Evolutionary conservation across 2,329 filamentous ascomycete species (phyloP).

Genomic region (Fusarium nematophilum): DNA sequence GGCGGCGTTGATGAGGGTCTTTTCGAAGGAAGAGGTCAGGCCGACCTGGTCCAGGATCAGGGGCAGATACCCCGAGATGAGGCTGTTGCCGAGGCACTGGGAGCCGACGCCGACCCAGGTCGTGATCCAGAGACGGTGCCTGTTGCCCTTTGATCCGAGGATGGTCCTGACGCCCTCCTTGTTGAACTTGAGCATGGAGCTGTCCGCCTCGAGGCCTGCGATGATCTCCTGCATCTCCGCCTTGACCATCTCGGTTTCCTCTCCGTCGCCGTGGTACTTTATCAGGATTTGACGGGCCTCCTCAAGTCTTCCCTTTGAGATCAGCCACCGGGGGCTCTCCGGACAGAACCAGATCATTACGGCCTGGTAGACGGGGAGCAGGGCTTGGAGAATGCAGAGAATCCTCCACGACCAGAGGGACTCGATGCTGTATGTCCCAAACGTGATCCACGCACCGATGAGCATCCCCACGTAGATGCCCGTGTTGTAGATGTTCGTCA

Average conservation of each 20-base stretch:
- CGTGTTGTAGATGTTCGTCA: conserved; percentile 36
- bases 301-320: conserved; percentile 2
- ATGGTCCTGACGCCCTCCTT: neutral
- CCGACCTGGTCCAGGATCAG: neutral
- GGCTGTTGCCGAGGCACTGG: neutral
- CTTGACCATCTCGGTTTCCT: conserved; percentile 11
- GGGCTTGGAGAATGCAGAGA: conserved; percentile 57
- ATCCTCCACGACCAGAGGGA: conserved; percentile 62
- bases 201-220: conserved; percentile 23
- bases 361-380: conserved; percentile 56
- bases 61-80: neutral
- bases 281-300: conserved; percentile 16
- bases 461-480: conserved; percentile 24
- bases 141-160: neutral
- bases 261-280: conserved; percentile 26
- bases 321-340: conserved; percentile 34
- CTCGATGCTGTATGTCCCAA: conserved; percentile 56
- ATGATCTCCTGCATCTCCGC: conserved; percentile 21
- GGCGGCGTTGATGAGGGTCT: too few relatives aligned
- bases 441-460: conserved; percentile 53
- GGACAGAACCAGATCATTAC: conserved; percentile 54
- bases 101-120: neutral
- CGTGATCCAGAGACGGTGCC: neutral
- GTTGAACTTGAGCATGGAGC: conserved; percentile 11
- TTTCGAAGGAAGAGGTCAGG: too few relatives aligned